phyloP scores from a whole-genome alignment of 768 basidiomycete genomes.

The Boletus subparvulus region DNA sequence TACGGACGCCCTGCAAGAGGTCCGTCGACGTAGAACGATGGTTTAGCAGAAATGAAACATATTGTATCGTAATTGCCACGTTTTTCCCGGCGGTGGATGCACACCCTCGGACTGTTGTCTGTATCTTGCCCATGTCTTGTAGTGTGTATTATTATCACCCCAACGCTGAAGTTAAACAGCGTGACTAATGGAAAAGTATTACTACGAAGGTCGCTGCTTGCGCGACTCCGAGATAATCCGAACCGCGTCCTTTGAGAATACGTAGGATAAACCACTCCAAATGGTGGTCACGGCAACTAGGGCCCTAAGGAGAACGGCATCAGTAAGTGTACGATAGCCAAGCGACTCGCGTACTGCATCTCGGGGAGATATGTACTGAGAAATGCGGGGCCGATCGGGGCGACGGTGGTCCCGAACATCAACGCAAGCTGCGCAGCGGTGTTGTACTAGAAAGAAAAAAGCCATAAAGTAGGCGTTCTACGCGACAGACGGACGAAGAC shows the following conservation, averaged over 20 bases:
- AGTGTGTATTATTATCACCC: conserved; percentile 20
- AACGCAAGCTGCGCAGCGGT: conserved; percentile 88
- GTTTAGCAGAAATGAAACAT: conserved; percentile 10
- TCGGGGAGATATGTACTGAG: conserved; percentile 54
- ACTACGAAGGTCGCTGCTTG: conserved; percentile 27
- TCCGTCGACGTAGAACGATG: conserved; percentile 50
- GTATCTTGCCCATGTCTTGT: conserved; percentile 18
- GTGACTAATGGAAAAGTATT: neutral
- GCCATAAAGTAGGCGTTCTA: neutral
- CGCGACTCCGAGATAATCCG: conserved; percentile 49
- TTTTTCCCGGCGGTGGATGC: neutral
- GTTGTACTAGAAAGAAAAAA: conserved; percentile 59
- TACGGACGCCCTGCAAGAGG: conserved; percentile 66
- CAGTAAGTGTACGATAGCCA: neutral
- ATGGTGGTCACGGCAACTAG: conserved; percentile 88
- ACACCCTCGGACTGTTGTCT: conserved; percentile 14
- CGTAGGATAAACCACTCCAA: conserved; percentile 85
- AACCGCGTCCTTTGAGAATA: conserved; percentile 74
- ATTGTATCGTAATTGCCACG: too few species aligned
- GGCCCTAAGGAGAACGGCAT: conserved; percentile 52
- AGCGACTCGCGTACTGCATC: conserved; percentile 62
- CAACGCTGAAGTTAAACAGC: neutral
- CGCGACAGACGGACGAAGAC: neutral
- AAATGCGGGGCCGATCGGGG: conserved; percentile 69
- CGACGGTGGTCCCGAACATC: conserved; percentile 87